phyloP scores from a whole-genome alignment of 1,284 basidiomycete genomes.

The Somion occarium region DNA sequence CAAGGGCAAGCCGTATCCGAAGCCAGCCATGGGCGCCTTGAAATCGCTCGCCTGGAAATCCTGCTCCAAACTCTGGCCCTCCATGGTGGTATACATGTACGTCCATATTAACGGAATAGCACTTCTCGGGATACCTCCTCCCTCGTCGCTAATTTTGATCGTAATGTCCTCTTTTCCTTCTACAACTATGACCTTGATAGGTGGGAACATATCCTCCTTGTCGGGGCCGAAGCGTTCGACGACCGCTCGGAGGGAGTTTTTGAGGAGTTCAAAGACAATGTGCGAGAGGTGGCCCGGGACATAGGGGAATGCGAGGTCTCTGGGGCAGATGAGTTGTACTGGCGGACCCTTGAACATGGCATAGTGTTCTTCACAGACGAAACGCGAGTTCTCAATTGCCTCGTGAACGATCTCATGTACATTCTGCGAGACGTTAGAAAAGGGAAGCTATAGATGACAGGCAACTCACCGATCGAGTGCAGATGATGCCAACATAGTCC shows the following conservation, averaged over 20 bases:
- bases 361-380: constrained; percentile 98
- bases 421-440: constrained; percentile 44
- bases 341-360: constrained; percentile 95
- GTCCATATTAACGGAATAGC: constrained; percentile 98
- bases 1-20: constrained; percentile 91
- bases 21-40: constrained; percentile 98
- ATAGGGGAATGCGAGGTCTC: constrained; percentile 88
- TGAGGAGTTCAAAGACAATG: constrained; percentile 97
- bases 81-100: constrained; percentile 99
- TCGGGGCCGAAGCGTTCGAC: constrained; percentile 91
- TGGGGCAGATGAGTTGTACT: constrained; percentile 94
- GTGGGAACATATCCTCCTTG: constrained; percentile 79
- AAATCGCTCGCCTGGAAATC: constrained; percentile 92
- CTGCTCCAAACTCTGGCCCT: constrained; percentile 81
- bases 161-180: constrained; percentile 96
- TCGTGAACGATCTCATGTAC: constrained; percentile 96
- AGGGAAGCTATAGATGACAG: constrained; percentile 1
- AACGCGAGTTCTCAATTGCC: constrained; percentile 95
- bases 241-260: constrained; percentile 96
- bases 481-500: constrained; percentile 98
- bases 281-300: constrained; percentile 95
- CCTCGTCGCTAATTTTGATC: constrained; percentile 96
- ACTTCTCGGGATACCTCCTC: constrained; percentile 92
- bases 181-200: constrained; percentile 96
- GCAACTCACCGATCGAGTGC: constrained; percentile 77